Evolutionary conservation across 2,329 filamentous ascomycete genomes (phyloP), one percentile per base, ranked within the genome.

Genomic region (Aureobasidium zeae): DNA sequence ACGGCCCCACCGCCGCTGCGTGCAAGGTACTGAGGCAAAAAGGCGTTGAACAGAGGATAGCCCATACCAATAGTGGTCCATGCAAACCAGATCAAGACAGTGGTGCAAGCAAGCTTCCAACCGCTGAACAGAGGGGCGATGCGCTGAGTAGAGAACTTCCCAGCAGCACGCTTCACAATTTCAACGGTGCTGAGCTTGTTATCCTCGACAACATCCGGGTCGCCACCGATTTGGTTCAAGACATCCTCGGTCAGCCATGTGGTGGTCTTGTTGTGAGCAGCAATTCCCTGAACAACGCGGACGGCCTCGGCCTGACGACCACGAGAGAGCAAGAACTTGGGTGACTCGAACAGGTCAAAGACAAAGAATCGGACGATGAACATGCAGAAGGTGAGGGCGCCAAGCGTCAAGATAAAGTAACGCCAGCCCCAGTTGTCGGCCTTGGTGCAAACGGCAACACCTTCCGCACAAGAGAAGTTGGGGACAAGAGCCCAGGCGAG

Each of bases 11-110:
- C 67, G 19, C 76, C 72, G 45, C 77, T 73, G 19, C 42, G 41
- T 17, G 79, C 75, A 47, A 93, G 76, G 57, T 91, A 91, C 53
- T 91, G 83, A 0, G 86, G 86, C n/a, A 94, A 71, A 64, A 93
- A 93, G 41, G 83, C 82, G 61, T 91, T 91, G 73, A 89, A 94
- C 2, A 94, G 74, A 1, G 85, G 86, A 56, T 89, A 93, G 2
- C 80, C 85, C 77, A 93, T 83, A 48, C 86, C 86, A 52, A 93
- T 88, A 11, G 77, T 80, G 0, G 79, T 72, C 86, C 86, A 93
- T 58, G 78, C 79, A 62, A 87, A 83, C 83, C 83, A 87, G 35
- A 89, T 59, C 1, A 75, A 57, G 10, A 61, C 47, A 20, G 71
- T 76, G 9, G 67, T 70, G 7, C 69, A 45, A 3, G 57, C 72